Base-by-base conservation (phyloP, 768 basidiomycete species). In the Scleroderma bovista region DNA sequence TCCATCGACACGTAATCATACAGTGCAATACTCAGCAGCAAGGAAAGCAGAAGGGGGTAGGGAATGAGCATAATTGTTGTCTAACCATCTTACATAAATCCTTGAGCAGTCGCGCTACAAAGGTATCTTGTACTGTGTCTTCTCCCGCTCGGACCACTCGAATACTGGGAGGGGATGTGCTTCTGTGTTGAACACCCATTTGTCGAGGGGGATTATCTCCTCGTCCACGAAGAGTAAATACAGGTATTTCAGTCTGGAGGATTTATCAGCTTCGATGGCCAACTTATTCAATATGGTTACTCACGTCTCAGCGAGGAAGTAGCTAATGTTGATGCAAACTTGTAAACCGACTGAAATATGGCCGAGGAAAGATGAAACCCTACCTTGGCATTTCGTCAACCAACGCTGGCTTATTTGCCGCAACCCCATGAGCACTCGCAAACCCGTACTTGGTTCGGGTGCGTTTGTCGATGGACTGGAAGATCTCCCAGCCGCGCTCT, bases 141-240 rank as follows among this genome's bases (percentile, higher is more conserved):
- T 76, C 62, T 86, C 81, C 57, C 69, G 70, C 37, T 65, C 60
- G 3, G 74, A 80, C 85, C 83, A 87, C 42, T 72, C 58, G 57
- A 88, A 84, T 29, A 87, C 72, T 9, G 86, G 86, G 16, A 90
- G 71, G 11, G 89, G 86, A 62, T 91, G 90, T 5, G 88, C 90
- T 65, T 84, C 82, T 0, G 82, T 84, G 54, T 82, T 84, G 52
- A 82, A 80, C 5, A 83, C 80, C 74, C 75, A 84, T 40, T 74
- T 69, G 19, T 76, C 69, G 33, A 80, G 65, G 3, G 77, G 71
- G 38, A 88, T 54, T 3, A 74, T 73, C 53, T 89, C 84, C 9
- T 79, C 75, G 26, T 86, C 76, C 47, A 71, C 69, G 64, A 88
- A 90, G 61, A 86, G 64, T 19, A 90, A 71, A 62, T 84, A 83